These are phyloP conservation scores for Starmerella vitae DNA, from an alignment of 805 yeast species.

Conservation along the genomic window DNA sequence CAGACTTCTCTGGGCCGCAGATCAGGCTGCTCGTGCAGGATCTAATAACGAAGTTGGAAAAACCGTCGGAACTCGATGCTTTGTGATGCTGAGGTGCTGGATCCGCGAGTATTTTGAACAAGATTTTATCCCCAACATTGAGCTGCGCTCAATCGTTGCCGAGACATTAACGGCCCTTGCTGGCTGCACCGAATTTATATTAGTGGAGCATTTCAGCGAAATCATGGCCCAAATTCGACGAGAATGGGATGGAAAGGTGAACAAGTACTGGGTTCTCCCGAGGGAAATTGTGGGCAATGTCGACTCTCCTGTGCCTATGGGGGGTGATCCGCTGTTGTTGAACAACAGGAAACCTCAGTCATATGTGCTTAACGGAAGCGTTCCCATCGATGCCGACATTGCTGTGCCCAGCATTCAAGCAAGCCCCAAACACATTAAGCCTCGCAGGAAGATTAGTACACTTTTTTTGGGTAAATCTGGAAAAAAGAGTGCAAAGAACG, in stretches of 20 bases:
- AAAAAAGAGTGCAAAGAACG: neutral
- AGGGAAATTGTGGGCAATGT: constrained; percentile 10
- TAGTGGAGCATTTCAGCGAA: constrained; percentile 23
- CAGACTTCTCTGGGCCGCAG: constrained; percentile 62
- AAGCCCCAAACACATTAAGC: constrained; percentile 13
- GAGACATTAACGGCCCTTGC: constrained; percentile 16
- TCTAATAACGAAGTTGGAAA: constrained; percentile 26
- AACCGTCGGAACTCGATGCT: constrained; percentile 49
- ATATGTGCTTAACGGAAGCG: constrained; percentile 22
- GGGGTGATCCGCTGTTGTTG: constrained; percentile 22
- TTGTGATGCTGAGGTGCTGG: constrained; percentile 85
- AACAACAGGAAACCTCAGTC: neutral
- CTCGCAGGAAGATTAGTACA: constrained; percentile 8
- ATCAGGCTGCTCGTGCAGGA: constrained; percentile 21
- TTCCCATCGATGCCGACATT: constrained; percentile 19
- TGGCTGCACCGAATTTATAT: constrained; percentile 21
- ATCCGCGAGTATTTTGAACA: constrained; percentile 71
- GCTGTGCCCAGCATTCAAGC: constrained; percentile 17
- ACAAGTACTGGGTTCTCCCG: constrained; percentile 26
- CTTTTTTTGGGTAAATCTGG: constrained; percentile 3
- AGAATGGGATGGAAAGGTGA: constrained; percentile 34
- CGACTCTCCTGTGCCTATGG: constrained; percentile 23
- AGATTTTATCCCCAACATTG: constrained; percentile 51
- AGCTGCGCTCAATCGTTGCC: constrained; percentile 30
- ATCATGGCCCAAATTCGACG: constrained; percentile 36